Conservation (phyloP, 1,284 basidiomycete species). For the Wallemia mellicola region DNA sequence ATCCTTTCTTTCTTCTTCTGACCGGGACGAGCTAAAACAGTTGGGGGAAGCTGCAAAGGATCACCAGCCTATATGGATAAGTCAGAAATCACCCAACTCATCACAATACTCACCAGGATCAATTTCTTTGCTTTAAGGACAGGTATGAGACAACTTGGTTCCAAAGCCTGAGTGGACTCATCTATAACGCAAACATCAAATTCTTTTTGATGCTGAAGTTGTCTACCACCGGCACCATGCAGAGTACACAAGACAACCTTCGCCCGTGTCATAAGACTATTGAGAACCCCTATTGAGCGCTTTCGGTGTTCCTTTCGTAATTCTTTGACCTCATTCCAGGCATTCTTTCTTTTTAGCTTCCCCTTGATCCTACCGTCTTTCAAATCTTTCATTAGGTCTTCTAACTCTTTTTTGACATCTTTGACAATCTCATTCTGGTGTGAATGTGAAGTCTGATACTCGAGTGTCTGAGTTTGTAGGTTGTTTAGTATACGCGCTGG, state of each 20-base stretch:
- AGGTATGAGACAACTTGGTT: slow-evolving; percentile 88
- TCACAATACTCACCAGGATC: slow-evolving; percentile 39
- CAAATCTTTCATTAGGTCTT: slow-evolving; percentile 31
- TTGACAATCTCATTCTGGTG: slow-evolving; percentile 48
- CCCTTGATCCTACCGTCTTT: slow-evolving; percentile 23
- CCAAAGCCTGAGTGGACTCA: slow-evolving; percentile 80
- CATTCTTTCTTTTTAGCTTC: slow-evolving; percentile 38
- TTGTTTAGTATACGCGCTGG: slow-evolving; percentile 66
- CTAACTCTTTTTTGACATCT: slow-evolving; percentile 58
- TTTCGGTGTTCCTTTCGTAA: slow-evolving; percentile 77
- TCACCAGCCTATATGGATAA: slow-evolving; percentile 14
- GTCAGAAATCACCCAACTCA: neutral
- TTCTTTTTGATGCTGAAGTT: slow-evolving; percentile 29
- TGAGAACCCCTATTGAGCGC: slow-evolving; percentile 53
- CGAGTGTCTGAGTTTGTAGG: slow-evolving; percentile 51
- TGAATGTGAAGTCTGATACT: slow-evolving; percentile 47
- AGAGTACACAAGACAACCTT: slow-evolving; percentile 72
- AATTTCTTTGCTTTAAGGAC: slow-evolving; percentile 65
- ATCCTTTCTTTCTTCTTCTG: slow-evolving; percentile 6
- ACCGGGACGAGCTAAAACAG: slow-evolving; percentile 32
- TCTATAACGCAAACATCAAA: slow-evolving; percentile 89
- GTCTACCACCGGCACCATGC: slow-evolving; percentile 56
- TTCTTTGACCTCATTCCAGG: slow-evolving; percentile 72
- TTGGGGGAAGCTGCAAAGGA: slow-evolving; percentile 41
- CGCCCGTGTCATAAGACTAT: slow-evolving; percentile 42